Base-by-base conservation (phyloP, 495 filamentous ascomycete species). In the Parathielavia appendiculata region DNA sequence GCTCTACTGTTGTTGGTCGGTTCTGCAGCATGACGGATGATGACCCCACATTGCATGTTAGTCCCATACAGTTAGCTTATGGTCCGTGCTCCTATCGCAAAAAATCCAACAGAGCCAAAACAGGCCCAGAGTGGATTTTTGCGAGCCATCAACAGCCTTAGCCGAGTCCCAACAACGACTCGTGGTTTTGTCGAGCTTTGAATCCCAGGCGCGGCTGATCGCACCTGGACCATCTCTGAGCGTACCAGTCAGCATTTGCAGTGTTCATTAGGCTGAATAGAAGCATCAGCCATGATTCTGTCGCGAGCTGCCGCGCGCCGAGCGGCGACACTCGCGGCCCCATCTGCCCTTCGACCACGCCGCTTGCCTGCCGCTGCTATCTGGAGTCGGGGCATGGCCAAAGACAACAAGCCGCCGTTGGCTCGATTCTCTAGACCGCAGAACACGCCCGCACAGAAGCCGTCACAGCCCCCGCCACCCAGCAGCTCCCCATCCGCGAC, bases 311-410 rank as follows among this genome's bases (percentile, higher is more conserved):
- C 75, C 34, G 64, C 64, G 70, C 73, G 70, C 62, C 54, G 61
- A 36, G 57, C 59, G 17, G 63, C 64, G 17, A 57, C 64, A 54
- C 58, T 71, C 34, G 61, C 69, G 23, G 63, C 63, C 38, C 60
- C 69, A 44, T 46, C 66, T 41, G 47, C 65, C 54, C 40, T 66
- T 46, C 51, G 62, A n/a, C 56, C 66, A 22, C 64, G 40, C 39
- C 40, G 26, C 52, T 50, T 62, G n/a, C 66, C 64, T 6, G 3
- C 26, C 26, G 26, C 26, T 12, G 55, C 63, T 26, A 55, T 73
- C 63, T 77, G 71, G 73, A 52, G 55, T 17, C 71, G 75, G 50
- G 68, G 74, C 41, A 74, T 79, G 73, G 71, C 74, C 22, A 69
- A 72, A 17, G 60, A 70, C 56, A 69, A 66, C 59, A 68, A 67